Conservation (phyloP, 2,329 filamentous ascomycete species). For the Xenosphaeropsis pyriputrescens region DNA sequence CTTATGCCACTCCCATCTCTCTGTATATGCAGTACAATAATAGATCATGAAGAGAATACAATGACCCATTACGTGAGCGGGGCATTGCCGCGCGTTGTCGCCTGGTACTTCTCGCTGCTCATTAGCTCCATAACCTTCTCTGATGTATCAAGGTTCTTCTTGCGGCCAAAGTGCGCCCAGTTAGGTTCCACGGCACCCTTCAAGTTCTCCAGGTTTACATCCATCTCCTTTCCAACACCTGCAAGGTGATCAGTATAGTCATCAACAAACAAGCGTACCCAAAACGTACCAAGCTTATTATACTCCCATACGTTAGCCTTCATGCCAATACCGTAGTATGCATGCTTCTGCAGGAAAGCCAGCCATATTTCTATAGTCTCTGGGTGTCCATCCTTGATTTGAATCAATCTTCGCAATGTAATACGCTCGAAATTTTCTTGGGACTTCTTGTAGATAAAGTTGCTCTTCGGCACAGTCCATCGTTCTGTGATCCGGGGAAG, state of each 20-base stretch:
- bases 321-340: conserved; percentile 94
- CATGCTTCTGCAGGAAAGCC: conserved; percentile 80
- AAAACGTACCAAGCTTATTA: conserved; percentile 47
- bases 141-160: conserved; percentile 31
- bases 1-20: background rate
- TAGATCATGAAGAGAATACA: no score
- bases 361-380: conserved; percentile 87
- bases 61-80: conserved; percentile 6
- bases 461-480: conserved; percentile 81
- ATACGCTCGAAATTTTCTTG: conserved; percentile 97
- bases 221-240: conserved; percentile 38
- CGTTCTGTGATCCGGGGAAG: conserved; percentile 77
- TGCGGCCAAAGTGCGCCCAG: conserved; percentile 41
- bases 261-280: no score
- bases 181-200: conserved; percentile 28
- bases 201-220: conserved; percentile 27
- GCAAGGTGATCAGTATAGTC: background rate
- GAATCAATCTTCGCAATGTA: conserved; percentile 72
- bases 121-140: conserved; percentile 43
- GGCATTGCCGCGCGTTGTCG: conserved; percentile 12
- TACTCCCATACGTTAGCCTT: conserved; percentile 97
- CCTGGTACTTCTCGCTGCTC: conserved; percentile 30
- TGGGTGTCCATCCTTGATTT: conserved; percentile 82
- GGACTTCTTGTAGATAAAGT: conserved; percentile 93
- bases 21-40: no score